Evolutionary conservation across 352 stramenopile genomes (phyloP), one percentile per base, ranked within the genome.

Genomic region (Pythium volutum): DNA sequence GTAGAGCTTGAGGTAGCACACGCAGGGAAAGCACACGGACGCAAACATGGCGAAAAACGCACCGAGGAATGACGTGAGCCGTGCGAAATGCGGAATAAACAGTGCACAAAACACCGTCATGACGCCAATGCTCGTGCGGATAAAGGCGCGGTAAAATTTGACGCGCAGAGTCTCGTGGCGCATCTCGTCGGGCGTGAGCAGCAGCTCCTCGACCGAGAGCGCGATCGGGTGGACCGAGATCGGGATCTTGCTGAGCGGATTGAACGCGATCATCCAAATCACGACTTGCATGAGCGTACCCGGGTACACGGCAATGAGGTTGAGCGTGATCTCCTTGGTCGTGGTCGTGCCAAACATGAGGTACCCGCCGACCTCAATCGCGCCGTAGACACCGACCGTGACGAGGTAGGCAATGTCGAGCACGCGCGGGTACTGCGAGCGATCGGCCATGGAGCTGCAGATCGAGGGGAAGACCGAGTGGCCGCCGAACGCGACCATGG

Each of bases 391-490:
- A 22, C 79, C 41, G 2, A 74, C 84, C n/a, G 83, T 74, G 41
- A 92, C 79, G 7, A 81, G 29, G 74, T 94, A 96, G 16, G 80
- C 79, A 25, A 88, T 61, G 68, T 93, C 73, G 46, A 95, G 69
- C 29, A 95, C 74, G 29, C 65, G 66, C 1, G 80, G 79, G 66
- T 91, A 96, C 52, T 85, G 58, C 8, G 63, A 43, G 27, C 75
- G 75, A 64, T 90, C 75, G 7, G 69, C 63, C 71, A 96, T 83
- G 42, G 87, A 93, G 68, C 77, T 87, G 63, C 88, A 94, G 55
- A 96, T 96, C n/a, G 81, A 91, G n/a, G 84, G 87, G 66, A 96
- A 95, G 31, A 93, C 83, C 26, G 85, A 93, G 72, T 96, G 87
- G 31, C 87, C 87, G 14, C 84, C 87, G 36, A 96, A 96, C 34